Conservation (phyloP, 2,329 filamentous ascomycete species). For the Penicillium freii region DNA sequence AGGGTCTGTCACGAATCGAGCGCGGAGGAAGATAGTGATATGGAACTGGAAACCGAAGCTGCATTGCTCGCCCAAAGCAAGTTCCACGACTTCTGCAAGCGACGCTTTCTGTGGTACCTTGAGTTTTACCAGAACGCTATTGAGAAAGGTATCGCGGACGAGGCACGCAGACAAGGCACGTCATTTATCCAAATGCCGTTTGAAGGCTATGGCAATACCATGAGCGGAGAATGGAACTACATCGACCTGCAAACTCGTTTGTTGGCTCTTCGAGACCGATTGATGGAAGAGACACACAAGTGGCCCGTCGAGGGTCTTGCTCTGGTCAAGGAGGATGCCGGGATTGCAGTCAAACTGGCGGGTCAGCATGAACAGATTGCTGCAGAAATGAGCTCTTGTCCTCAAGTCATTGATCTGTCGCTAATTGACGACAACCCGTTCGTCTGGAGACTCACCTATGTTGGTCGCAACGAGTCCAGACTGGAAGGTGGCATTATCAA, state of each 20-base stretch:
- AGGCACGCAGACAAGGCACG: slow-evolving; percentile 62
- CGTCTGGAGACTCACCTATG: slow-evolving; percentile 83
- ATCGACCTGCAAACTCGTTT: slow-evolving; percentile 68
- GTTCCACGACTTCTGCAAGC: slow-evolving; percentile 87
- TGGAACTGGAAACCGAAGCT: not conserved
- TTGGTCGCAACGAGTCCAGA: slow-evolving; percentile 88
- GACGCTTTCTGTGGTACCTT: slow-evolving; percentile 93
- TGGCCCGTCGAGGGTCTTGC: slow-evolving; percentile 71
- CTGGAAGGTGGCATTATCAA: slow-evolving; percentile 87
- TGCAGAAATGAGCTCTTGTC: slow-evolving; percentile 68
- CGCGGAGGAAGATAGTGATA: not conserved
- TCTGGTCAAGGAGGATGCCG: slow-evolving; percentile 63
- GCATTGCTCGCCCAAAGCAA: slow-evolving; percentile 60
- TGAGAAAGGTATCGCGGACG: slow-evolving; percentile 53
- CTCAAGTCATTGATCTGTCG: slow-evolving; percentile 68
- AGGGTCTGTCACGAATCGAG: slow-evolving; percentile 46
- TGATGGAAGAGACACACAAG: slow-evolving; percentile 67
- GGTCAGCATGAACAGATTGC: slow-evolving; percentile 82
- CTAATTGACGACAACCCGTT: slow-evolving; percentile 83
- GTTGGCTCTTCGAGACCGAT: slow-evolving; percentile 62
- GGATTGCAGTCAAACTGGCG: slow-evolving; percentile 76
- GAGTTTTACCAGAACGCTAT: slow-evolving; percentile 77
- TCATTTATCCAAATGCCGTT: slow-evolving; percentile 83
- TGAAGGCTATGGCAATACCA: slow-evolving; percentile 71
- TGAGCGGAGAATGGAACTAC: slow-evolving; percentile 87